Evolutionary conservation across 164 flowering plant species (phyloP).

Genomic region (Warburgia ugandensis): DNA sequence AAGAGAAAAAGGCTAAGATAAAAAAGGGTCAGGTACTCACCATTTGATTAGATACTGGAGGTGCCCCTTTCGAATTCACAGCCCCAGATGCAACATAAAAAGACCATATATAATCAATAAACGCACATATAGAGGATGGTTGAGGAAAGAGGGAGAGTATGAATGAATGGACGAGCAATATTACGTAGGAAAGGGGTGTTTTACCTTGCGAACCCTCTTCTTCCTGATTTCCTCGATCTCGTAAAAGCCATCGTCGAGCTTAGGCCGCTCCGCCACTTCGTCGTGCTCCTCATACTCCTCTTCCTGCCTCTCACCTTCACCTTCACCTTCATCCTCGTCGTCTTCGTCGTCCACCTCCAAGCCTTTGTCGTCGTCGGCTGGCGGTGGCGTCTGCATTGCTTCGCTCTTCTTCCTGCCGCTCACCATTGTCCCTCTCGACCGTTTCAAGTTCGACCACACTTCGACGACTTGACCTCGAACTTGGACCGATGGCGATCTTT

Average conservation of each 20-base stretch:
- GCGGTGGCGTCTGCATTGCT: neutral
- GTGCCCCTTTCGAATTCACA: conserved; percentile 40
- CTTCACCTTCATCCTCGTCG: conserved; percentile 18
- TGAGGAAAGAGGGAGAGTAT: neutral
- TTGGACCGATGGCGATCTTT: too few relatives aligned
- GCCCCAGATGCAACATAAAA: conserved; percentile 2
- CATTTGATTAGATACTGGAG: conserved; percentile 81
- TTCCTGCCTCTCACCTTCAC: conserved; percentile 23
- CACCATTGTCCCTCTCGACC: too few relatives aligned
- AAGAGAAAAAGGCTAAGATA: neutral
- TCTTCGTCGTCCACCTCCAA: conserved; percentile 11
- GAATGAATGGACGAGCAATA: neutral
- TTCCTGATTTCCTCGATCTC: conserved; percentile 83
- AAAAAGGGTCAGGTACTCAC: conserved; percentile 23
- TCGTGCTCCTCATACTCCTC: conserved; percentile 16
- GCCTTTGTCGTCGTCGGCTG: neutral
- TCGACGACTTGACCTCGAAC: too few relatives aligned
- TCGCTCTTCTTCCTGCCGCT: conserved; percentile 13
- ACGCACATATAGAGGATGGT: neutral
- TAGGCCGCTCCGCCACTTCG: conserved; percentile 30
- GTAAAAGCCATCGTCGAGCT: conserved; percentile 82
- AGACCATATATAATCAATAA: neutral
- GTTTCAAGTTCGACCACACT: too few relatives aligned
- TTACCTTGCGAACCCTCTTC: conserved; percentile 73
- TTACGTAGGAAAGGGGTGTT: neutral